phyloP scores from a whole-genome alignment of 1,284 basidiomycete species.

The Caloboletus firmus region DNA sequence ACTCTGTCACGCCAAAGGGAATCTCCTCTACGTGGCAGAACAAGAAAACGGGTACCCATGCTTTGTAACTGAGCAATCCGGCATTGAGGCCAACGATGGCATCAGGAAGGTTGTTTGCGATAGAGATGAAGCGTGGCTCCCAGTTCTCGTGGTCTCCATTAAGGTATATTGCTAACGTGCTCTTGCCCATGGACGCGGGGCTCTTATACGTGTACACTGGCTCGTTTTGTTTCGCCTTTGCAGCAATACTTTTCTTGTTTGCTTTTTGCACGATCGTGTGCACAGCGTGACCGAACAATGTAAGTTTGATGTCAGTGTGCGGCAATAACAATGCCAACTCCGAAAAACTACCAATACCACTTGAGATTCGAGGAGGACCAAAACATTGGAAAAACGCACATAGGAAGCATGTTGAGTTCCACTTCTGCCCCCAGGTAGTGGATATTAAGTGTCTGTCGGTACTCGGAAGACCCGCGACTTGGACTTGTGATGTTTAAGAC shows the following conservation, averaged over 20 bases:
- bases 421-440: conserved; percentile 42
- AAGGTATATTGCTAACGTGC: conserved; percentile 35
- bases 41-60: conserved; percentile 38
- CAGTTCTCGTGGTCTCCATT: conserved; percentile 34
- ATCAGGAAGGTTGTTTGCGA: conserved; percentile 30
- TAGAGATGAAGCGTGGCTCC: conserved; percentile 29
- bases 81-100: conserved; percentile 42
- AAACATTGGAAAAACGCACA: conserved; percentile 31
- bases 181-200: conserved; percentile 37
- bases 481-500: conserved; percentile 36
- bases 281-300: conserved; percentile 39
- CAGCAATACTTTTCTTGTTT: conserved; percentile 26
- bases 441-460: conserved; percentile 32
- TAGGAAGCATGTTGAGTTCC: conserved; percentile 46
- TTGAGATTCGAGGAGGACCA: neutral
- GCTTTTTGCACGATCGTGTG: conserved; percentile 32
- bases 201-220: conserved; percentile 40
- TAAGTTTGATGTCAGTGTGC: conserved; percentile 41
- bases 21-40: conserved; percentile 29
- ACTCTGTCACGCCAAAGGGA: conserved; percentile 45
- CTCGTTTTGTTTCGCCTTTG: conserved; percentile 27
- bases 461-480: conserved; percentile 18
- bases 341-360: conserved; percentile 36
- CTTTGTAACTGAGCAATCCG: conserved; percentile 38
- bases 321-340: conserved; percentile 44